Evolutionary conservation across 2,329 filamentous ascomycete species (phyloP), one percentile per base, ranked within the genome.

Genomic region (Hypoxylon sp.): DNA sequence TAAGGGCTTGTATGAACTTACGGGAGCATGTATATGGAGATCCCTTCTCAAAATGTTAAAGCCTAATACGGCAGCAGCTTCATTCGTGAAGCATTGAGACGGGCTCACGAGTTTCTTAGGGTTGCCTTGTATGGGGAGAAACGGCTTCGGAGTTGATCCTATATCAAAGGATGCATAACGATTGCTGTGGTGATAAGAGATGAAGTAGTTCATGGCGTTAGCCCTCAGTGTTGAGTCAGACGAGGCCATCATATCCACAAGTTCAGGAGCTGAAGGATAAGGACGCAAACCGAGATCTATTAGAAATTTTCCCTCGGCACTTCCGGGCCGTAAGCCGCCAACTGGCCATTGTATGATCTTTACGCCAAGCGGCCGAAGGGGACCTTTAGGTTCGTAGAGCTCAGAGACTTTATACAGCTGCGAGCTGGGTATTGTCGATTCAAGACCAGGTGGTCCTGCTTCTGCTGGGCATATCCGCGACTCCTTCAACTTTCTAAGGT

Each of bases 381-480:
- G 81, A 41, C 90, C 89, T 60, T 90, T 90, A 3, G 94, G 94
- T 77, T 95, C 92, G 75, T 91, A 97, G 0, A 98, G 84, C 63
- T 97, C 92, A 1, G 88, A 91, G 0, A 95, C 87, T 72, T 87
- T 91, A 80, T 92, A 95, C 2, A 91, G 77, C 56, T 83, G 83
- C 10, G 82, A 73, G 2, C 83, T 85, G 46, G 83, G 83, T 69
- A 85, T 81, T 2, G 83, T 84, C 1, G 83, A 79, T 71, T 91
- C 88, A 71, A 87, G 78, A 46, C 86, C 86, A 62, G 79, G 78
- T 0, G 87, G 83, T 0, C 87, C 87, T 51, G 84, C 84, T 77
- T 97, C 93, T 2, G 92, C 92, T 9, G 93, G 93, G 74, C 94
- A 95, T 46, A 98, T 93, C 10, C 89, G 89, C 0, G 93, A 93